Percentiles rank a stretch among this genome's conserved stretches.
Conservation (phyloP, 768 basidiomycete genomes). For the Amanita subjunquillea region DNA sequence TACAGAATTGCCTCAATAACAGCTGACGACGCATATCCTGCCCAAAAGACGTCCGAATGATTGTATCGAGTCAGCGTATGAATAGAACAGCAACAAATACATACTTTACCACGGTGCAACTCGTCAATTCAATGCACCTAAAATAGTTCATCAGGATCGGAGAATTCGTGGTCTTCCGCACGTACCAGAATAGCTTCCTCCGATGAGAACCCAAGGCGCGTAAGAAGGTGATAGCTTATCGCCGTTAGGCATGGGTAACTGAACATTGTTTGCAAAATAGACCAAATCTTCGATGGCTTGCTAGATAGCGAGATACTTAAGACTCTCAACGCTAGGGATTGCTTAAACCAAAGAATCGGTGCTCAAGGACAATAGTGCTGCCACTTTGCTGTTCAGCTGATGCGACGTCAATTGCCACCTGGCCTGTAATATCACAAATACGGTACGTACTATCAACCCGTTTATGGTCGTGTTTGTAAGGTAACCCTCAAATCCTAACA, state of each 20-base stretch:
- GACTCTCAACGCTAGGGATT: conserved; percentile 52
- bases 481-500: conserved; percentile 35
- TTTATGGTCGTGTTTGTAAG: conserved; percentile 55
- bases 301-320: conserved; percentile 54
- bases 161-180: neutral
- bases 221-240: conserved; percentile 44
- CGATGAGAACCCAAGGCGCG: conserved; percentile 39
- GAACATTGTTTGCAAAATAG: conserved; percentile 60
- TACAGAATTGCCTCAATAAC: conserved; percentile 53
- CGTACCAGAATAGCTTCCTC: conserved; percentile 40
- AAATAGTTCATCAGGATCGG: neutral
- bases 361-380: conserved; percentile 54
- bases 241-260: conserved; percentile 59
- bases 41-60: conserved; percentile 53
- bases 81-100: conserved; percentile 9
- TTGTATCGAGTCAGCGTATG: too few relatives aligned
- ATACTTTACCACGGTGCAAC: conserved; percentile 63
- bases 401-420: neutral
- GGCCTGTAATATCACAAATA: neutral
- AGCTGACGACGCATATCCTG: conserved; percentile 56
- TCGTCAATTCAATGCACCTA: conserved; percentile 37
- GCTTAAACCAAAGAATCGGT: conserved; percentile 69
- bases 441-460: conserved; percentile 41
- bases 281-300: conserved; percentile 68
- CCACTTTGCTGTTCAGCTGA: conserved; percentile 56